phyloP scores from a whole-genome alignment of 768 basidiomycete genomes.

The Phanerodontia chrysosporium region DNA sequence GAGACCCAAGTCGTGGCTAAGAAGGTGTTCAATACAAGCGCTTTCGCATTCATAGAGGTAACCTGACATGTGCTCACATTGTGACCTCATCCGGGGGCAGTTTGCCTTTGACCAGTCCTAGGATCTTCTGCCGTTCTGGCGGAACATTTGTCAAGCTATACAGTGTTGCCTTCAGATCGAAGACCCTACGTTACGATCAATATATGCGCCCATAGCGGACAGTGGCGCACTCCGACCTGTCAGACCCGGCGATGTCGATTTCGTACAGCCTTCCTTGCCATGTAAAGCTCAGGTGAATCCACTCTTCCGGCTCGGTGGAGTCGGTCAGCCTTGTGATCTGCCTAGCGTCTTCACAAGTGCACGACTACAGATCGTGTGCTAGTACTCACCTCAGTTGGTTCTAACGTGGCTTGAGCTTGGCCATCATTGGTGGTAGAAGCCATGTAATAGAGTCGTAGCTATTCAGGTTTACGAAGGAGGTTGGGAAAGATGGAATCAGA shows the following conservation, averaged over 20 bases:
- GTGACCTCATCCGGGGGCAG: constrained; percentile 69
- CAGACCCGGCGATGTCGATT: constrained; percentile 71
- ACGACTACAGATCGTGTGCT: background rate
- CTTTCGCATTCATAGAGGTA: background rate
- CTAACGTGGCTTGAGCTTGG: background rate
- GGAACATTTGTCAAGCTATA: constrained; percentile 74
- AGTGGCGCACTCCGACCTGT: constrained; percentile 44
- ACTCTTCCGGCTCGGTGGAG: constrained; percentile 27
- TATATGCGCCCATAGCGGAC: background rate
- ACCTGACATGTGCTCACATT: constrained; percentile 43
- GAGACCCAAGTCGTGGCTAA: constrained; percentile 57
- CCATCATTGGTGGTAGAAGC: background rate
- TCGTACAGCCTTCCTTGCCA: constrained; percentile 68
- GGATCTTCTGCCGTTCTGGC: constrained; percentile 80
- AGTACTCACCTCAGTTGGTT: background rate
- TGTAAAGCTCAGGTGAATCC: constrained; percentile 63
- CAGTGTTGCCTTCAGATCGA: constrained; percentile 70
- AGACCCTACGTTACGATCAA: constrained; percentile 47
- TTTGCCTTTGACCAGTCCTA: constrained; percentile 82
- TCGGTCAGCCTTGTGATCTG: background rate
- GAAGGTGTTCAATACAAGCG: constrained; percentile 5
- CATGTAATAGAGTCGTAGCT: too few species aligned
- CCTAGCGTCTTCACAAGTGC: background rate
- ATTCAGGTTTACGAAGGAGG: too few species aligned
- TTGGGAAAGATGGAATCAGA: too few species aligned